Base-by-base conservation (phyloP, 768 basidiomycete species). In the Podaxis sp. region DNA sequence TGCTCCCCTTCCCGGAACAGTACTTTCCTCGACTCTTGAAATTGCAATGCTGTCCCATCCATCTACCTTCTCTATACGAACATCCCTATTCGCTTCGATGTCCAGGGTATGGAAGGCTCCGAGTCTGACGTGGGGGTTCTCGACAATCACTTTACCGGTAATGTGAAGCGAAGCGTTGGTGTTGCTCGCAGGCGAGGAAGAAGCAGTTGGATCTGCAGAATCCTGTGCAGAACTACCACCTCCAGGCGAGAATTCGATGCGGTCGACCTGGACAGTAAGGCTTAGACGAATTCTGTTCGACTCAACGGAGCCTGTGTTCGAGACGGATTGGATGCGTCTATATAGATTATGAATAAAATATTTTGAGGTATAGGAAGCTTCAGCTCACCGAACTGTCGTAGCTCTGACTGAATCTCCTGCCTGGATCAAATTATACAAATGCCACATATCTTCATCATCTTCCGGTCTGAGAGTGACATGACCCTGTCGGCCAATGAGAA, bases 401-500 rank as follows among this genome's bases (percentile, higher is more conserved):
- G 95, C 93, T 65, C 94, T 84, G 49, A 99, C 88, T 62, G 86
- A 78, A 70, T 99, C 96, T 17, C 91, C 93, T 78, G 90, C 82
- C 66, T 92, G 86, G 59, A 99, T 97, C 60, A 99, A 81, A 78
- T 99, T 99, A 76, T 99, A 99, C 30, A 98, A 81, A 82, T 99
- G 97, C 96, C 96, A 99, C 91, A 99, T 97, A 74, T 99, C 97
- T 76, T 99, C 97, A 70, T 98, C 95, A 68, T 99, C 96, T 74
- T 99, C 95, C 4, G 96, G 96, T 53, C 93, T 87, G 50, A 98
- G 81, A n/a, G 87, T 93, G 65, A 97, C 91, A 84, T 95, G 86
- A 17, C 96, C 96, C 94, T 96, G 69, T 6, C 57, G 48, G 62
- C 67, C 75, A 70, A 74, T 66, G 73, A 72, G 69, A 67, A 70